These are phyloP conservation scores for Eutrema heterophyllum DNA, from an alignment of 345 rosid genomes.

Conservation along the genomic window DNA sequence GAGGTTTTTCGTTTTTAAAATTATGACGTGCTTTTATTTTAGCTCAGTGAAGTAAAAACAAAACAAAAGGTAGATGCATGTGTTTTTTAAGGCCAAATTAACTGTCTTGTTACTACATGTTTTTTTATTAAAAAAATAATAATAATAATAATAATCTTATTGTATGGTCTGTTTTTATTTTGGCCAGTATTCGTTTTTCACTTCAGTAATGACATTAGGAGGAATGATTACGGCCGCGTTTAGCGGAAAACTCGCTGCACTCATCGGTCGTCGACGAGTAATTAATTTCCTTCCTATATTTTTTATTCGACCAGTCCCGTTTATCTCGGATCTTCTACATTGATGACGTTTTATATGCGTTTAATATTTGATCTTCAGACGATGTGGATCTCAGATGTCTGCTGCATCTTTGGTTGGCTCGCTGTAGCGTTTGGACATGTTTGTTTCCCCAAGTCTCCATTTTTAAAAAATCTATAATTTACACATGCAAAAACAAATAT, in stretches of 20 bases:
- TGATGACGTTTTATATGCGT: background rate
- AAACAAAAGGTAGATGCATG: too few relatives aligned
- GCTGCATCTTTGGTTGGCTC: slow-evolving; percentile 39
- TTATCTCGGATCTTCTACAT: background rate
- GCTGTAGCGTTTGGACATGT: slow-evolving; percentile 39
- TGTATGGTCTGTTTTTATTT: background rate
- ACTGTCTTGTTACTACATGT: too few relatives aligned
- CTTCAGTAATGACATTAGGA: slow-evolving; percentile 34
- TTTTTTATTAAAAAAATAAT: too few relatives aligned
- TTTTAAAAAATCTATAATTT: background rate
- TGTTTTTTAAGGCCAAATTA: too few relatives aligned
- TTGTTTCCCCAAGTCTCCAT: slow-evolving; percentile 1
- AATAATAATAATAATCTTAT: too few relatives aligned
- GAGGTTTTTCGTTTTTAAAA: too few relatives aligned
- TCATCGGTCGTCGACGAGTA: slow-evolving; percentile 32
- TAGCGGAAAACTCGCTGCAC: slow-evolving; percentile 33
- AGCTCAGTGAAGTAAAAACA: too few relatives aligned
- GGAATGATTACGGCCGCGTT: slow-evolving; percentile 28
- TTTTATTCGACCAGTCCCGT: background rate
- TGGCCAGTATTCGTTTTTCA: slow-evolving; percentile 30
- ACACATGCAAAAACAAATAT: background rate
- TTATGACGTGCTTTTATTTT: too few relatives aligned
- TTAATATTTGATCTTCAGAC: slow-evolving; percentile 29
- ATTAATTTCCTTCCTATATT: background rate
- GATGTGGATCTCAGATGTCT: slow-evolving; percentile 35